Base-by-base conservation (phyloP, 495 filamentous ascomycete species). In the Baudoinia panamericana region DNA sequence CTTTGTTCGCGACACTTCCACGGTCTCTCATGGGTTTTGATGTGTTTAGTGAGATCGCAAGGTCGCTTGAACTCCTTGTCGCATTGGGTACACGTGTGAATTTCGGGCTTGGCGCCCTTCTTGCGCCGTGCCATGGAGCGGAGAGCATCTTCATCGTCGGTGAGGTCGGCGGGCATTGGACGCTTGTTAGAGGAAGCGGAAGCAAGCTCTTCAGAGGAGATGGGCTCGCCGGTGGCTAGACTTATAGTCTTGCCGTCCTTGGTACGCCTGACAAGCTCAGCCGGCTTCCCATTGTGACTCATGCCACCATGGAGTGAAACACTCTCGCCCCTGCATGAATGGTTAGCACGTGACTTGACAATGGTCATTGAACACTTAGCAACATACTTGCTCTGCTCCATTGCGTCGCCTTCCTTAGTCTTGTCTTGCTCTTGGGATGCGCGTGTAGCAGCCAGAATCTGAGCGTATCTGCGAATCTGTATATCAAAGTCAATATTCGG, bases 1-100 rank as follows among this genome's bases (percentile, higher is more conserved):
- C 67, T 73, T 29, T 67, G 50, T 4, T 81, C 68, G 2, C 74
- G 69, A 60, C 90, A 97, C 63, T 96, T 96, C 79, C 80, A 95
- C 2, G 90, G 92, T 15, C 90, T 80, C 8, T 82, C 81, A 56
- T 97, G 90, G 1, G 90, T 96, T 66, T 96, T 97, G 62, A 90
- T 82, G 57, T 97, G 90, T 64, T 97, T 97, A 36, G 76, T 90
- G 38, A 94, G 64, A 57, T 93, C 86, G 61, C 86, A 95, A 4
- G 83, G 82, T 30, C 86, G 73, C 61, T 87, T 87, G 70, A 93
- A 95, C 53, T 84, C 75, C 62, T 92, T 93, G 60, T 78, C 76
- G 62, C 87, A 95, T 11, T 28, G 16, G 16, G 48, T 41, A 52
- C 63, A 67, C 15, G 36, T 25, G 33, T 61, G 62, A 27, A 56